A percentile compares a stretch with the other conserved stretches of the same genome.
Evolutionary conservation across 257 asterid species (phyloP).

Genomic region (Linderniella brevidens): DNA sequence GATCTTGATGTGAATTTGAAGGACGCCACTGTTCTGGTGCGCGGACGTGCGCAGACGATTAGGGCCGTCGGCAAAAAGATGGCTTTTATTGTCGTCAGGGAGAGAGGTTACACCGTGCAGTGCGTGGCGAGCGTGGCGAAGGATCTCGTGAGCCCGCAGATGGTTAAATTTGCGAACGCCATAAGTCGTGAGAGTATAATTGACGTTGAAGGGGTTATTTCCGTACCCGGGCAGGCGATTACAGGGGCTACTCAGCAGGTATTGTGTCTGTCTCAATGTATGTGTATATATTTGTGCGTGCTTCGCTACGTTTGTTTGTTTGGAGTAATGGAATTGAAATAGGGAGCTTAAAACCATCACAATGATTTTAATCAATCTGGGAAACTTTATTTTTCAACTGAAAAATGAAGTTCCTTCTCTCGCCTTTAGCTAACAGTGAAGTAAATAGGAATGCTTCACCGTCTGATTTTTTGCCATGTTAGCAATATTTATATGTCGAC

Average conservation of each 20-base stretch:
- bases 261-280: not conserved
- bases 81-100: slow-evolving; percentile 66
- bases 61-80: slow-evolving; percentile 67
- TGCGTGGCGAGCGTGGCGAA: slow-evolving; percentile 49
- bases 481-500: too few relatives aligned
- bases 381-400: too few relatives aligned
- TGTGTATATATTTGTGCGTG: not conserved
- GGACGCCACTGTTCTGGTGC: slow-evolving; percentile 34
- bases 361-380: not conserved
- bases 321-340: not conserved
- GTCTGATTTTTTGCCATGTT: too few relatives aligned
- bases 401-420: too few relatives aligned
- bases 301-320: not conserved
- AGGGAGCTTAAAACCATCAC: not conserved
- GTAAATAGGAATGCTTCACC: too few relatives aligned
- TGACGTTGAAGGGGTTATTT: slow-evolving; percentile 58
- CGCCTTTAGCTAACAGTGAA: too few relatives aligned
- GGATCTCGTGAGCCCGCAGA: slow-evolving; percentile 53
- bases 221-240: slow-evolving; percentile 45
- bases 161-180: slow-evolving; percentile 60
- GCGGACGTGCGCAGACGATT: slow-evolving; percentile 62
- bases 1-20: slow-evolving; percentile 24
- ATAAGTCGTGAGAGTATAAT: slow-evolving; percentile 60
- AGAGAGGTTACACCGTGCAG: slow-evolving; percentile 67
- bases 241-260: slow-evolving; percentile 87